Evolutionary conservation across 2,329 filamentous ascomycete species (phyloP).

Genomic region (Geosmithia flava): DNA sequence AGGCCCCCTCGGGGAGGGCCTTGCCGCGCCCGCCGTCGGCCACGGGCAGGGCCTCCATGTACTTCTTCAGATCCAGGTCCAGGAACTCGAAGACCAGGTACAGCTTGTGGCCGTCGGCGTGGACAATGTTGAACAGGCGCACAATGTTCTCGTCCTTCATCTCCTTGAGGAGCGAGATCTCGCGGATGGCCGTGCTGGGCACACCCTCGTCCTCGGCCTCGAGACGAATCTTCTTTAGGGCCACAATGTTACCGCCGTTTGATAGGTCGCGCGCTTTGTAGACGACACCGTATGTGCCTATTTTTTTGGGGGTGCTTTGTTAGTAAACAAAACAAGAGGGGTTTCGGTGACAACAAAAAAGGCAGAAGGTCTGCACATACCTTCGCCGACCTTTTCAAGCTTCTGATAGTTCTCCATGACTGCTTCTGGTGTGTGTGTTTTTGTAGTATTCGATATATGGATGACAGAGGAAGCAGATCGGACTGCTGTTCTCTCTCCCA

Average conservation of each 20-base stretch:
- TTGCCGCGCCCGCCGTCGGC: constrained; percentile 77
- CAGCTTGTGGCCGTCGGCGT: constrained; percentile 88
- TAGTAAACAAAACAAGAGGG: not conserved
- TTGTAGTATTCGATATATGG: not conserved
- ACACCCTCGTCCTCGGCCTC: constrained; percentile 93
- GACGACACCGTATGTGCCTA: constrained; percentile 88
- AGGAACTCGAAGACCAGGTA: constrained; percentile 91
- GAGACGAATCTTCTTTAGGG: constrained; percentile 89
- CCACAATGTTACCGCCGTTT: constrained; percentile 74
- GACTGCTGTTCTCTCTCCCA: not conserved
- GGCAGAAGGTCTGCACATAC: constrained; percentile 26
- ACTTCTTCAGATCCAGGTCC: constrained; percentile 86
- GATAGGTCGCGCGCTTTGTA: constrained; percentile 86
- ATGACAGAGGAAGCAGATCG: not conserved
- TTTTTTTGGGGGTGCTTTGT: not conserved
- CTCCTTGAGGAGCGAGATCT: constrained; percentile 89
- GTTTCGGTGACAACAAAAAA: not conserved
- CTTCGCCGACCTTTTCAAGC: constrained; percentile 92
- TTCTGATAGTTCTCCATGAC: constrained; percentile 93
- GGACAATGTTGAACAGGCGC: constrained; percentile 79
- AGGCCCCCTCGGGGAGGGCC: constrained; percentile 67
- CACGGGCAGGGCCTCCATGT: constrained; percentile 84
- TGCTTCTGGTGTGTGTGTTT: not conserved
- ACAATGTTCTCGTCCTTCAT: constrained; percentile 90
- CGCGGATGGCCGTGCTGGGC: constrained; percentile 83